Evolutionary conservation across 2,329 filamentous ascomycete species (phyloP).

Genomic region (Colletotrichum sublineola): DNA sequence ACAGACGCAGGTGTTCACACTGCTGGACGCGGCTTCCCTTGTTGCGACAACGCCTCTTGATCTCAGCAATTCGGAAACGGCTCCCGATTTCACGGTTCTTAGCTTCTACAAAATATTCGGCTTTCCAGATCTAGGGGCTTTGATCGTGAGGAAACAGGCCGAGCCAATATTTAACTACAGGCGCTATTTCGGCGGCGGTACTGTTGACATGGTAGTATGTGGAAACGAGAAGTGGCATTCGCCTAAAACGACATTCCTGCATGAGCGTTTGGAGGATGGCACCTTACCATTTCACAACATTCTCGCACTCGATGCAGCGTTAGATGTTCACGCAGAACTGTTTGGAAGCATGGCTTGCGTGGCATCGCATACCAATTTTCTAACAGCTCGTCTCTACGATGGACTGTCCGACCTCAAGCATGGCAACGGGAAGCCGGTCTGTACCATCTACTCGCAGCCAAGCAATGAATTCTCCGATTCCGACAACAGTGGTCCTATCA

Average conservation of each 20-base stretch:
- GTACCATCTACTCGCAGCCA: slow-evolving; percentile 70
- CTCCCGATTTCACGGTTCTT: slow-evolving; percentile 87
- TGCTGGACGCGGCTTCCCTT: slow-evolving; percentile 79
- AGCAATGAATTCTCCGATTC: slow-evolving; percentile 14
- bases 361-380: slow-evolving; percentile 76
- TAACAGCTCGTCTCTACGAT: slow-evolving; percentile 71
- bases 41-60: slow-evolving; percentile 83
- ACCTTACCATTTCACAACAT: slow-evolving; percentile 93
- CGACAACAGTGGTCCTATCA: slow-evolving; percentile 74
- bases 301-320: slow-evolving; percentile 81
- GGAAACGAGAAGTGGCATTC: slow-evolving; percentile 87
- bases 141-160: slow-evolving; percentile 83
- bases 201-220: slow-evolving; percentile 88
- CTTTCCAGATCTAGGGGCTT: slow-evolving; percentile 88
- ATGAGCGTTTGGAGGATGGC: slow-evolving; percentile 90
- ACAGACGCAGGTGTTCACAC: slow-evolving; percentile 12
- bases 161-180: slow-evolving; percentile 73
- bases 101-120: slow-evolving; percentile 99
- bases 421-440: slow-evolving; percentile 75
- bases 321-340: slow-evolving; percentile 76
- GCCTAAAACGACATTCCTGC: slow-evolving; percentile 77
- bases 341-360: slow-evolving; percentile 80
- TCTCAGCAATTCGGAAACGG: slow-evolving; percentile 69
- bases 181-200: slow-evolving; percentile 93
- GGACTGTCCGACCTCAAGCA: slow-evolving; percentile 74